These are phyloP conservation scores for Boletellus deceptivus DNA, from an alignment of 1,284 basidiomycete genomes.

Conservation along the genomic window DNA sequence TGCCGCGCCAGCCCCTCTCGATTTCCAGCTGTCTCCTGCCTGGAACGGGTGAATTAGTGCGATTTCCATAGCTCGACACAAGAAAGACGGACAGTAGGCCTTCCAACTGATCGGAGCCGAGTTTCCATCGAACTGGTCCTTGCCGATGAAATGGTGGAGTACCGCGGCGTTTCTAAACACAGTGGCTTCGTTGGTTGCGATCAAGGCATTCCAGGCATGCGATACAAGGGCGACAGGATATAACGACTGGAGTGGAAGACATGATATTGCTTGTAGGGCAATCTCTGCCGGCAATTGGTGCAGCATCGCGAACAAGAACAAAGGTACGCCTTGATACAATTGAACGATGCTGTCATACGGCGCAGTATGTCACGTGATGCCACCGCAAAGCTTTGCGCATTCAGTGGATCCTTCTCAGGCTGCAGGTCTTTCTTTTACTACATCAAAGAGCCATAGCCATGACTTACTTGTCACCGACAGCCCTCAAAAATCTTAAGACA, in stretches of 20 bases:
- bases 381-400: no score
- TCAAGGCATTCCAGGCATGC: constrained; percentile 44
- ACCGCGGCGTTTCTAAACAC: constrained; percentile 55
- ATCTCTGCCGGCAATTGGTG: constrained; percentile 50
- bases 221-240: constrained; percentile 37
- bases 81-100: constrained; percentile 52
- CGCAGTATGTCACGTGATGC: background rate
- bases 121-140: constrained; percentile 26
- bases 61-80: background rate
- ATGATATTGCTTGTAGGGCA: constrained; percentile 42
- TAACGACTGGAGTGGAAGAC: constrained; percentile 46
- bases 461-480: constrained; percentile 54
- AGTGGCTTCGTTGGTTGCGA: constrained; percentile 42
- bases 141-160: constrained; percentile 45
- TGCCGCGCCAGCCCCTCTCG: constrained; percentile 56
- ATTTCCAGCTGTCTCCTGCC: constrained; percentile 47
- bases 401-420: no score
- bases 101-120: constrained; percentile 47
- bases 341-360: no score
- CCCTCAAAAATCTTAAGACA: constrained; percentile 62
- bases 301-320: constrained; percentile 32
- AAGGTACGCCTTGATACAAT: background rate
- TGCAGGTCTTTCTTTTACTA: no score
- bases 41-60: constrained; percentile 27
- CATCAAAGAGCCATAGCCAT: constrained; percentile 23